These are phyloP conservation scores for Microbotryomycetes sp. DNA, from an alignment of 1,284 basidiomycete genomes.

Conservation along the genomic window DNA sequence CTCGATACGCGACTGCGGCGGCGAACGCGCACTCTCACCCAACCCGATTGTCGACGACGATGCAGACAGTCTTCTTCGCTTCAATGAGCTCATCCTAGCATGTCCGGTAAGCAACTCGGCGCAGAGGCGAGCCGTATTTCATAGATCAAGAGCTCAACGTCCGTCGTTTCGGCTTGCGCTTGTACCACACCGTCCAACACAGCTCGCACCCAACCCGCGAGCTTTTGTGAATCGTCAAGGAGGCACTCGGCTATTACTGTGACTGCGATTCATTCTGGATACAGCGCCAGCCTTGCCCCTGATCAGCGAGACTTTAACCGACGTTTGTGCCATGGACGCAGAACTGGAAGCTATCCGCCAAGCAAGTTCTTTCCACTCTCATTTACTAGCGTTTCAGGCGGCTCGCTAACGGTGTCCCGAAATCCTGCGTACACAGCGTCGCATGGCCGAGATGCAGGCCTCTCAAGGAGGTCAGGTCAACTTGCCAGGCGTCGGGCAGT, in stretches of 20 bases:
- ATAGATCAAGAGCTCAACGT: neutral
- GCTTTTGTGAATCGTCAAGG: no score
- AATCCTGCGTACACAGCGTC: slow-evolving; percentile 20
- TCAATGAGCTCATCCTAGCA: neutral
- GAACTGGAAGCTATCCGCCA: slow-evolving; percentile 20
- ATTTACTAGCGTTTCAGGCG: neutral
- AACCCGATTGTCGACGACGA: neutral
- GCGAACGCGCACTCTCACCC: neutral
- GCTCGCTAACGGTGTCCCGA: no score
- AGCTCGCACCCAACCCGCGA: neutral
- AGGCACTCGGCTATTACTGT: no score
- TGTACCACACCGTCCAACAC: neutral
- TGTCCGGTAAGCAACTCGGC: neutral
- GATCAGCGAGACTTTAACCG: no score
- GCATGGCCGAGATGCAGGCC: slow-evolving; percentile 31
- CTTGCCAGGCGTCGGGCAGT: slow-evolving; percentile 33
- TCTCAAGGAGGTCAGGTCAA: slow-evolving; percentile 1
- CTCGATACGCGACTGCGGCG: neutral
- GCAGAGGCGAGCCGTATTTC: neutral
- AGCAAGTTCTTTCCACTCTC: neutral
- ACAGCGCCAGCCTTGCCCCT: no score
- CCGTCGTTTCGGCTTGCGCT: no score
- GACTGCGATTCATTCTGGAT: no score
- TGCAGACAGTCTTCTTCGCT: neutral
- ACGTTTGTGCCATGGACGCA: slow-evolving; percentile 7